These are phyloP conservation scores for Oryza punctata DNA, from an alignment of 176 grass and related monocot genomes.

Conservation along the genomic window DNA sequence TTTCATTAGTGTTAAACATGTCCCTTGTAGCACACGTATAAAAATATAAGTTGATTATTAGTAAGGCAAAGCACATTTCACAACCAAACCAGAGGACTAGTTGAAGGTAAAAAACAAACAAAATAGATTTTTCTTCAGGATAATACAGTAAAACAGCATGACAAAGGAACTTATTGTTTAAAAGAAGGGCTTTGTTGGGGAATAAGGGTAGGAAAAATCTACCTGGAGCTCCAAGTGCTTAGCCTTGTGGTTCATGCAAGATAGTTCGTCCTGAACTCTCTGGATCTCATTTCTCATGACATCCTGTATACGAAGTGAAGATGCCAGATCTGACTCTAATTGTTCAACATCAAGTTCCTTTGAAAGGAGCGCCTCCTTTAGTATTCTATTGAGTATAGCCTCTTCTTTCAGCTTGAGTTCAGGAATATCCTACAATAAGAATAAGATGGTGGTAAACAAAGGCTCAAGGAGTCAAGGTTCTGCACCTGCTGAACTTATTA, in stretches of 20 bases:
- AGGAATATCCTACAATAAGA: constrained; percentile 57
- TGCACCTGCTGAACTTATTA: neutral
- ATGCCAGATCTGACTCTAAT: constrained; percentile 70
- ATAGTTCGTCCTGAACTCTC: constrained; percentile 79
- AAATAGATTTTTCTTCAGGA: neutral
- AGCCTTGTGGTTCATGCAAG: constrained; percentile 75
- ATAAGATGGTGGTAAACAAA: neutral
- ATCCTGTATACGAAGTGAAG: constrained; percentile 61
- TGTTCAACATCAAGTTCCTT: constrained; percentile 77
- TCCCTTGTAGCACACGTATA: neutral
- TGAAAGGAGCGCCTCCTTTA: constrained; percentile 73
- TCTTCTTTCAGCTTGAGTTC: constrained; percentile 77
- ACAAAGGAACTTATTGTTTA: neutral
- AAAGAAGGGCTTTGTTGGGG: neutral
- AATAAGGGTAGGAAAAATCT: constrained; percentile 21
- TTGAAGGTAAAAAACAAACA: neutral
- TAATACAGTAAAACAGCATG: neutral
- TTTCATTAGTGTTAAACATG: no score
- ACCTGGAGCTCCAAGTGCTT: constrained; percentile 86
- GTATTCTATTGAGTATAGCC: constrained; percentile 67
- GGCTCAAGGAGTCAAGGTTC: neutral
- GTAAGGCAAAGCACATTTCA: neutral
- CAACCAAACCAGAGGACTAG: neutral
- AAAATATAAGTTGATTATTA: neutral
- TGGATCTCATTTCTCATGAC: constrained; percentile 78